Base-by-base conservation (phyloP, 495 filamentous ascomycete species). In the Penicillium subrubescens region DNA sequence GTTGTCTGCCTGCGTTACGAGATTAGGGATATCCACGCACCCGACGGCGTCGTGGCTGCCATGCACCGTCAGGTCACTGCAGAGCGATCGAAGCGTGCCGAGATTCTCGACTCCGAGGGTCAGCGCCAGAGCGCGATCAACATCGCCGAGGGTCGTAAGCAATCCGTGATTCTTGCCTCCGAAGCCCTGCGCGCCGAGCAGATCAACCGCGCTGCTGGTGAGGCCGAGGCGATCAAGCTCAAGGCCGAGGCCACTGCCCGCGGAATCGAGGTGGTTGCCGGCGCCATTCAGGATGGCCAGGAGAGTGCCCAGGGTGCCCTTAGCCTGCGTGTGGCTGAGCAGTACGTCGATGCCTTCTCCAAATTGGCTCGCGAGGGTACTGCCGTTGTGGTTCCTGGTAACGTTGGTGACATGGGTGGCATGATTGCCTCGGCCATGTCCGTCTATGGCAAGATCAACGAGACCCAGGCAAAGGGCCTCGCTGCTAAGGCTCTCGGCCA, bases 11-110 rank as follows among this genome's bases (percentile, higher is more conserved):
- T 99, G 54, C 91, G 95, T 25, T 99, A 99, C 81, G 95, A 99
- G 78, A 99, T 99, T 71, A 82, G 96, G 55, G 96, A 99, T 78
- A 98, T 99, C 78, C 95, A 99, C 75, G 96, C 95, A 0, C 95
- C 95, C 0, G 91, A 91, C 7, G 89, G 88, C 46, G 95, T 98
- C 23, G 94, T 98, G 43, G 90, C 89, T 57, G 95, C 95, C 62
- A 99, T 99, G 96, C 96, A 99, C 80, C 86, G 95, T 33, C 94
- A 97, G 75, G 95, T 99, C 17, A 97, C 94, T 4, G 95, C 95
- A 0, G 95, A 99, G 81, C 88, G 95, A 1, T 93, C 90, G 67
- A 99, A 99, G 84, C 89, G 95, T 37, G 95, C 95, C 57, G 95
- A 99, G 81, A 99, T 99, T 66, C 82, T 99, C 17, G 95, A 99